phyloP scores from a whole-genome alignment of 228 moss, liverwort and hornwort species.

The Sphagnum fallax region DNA sequence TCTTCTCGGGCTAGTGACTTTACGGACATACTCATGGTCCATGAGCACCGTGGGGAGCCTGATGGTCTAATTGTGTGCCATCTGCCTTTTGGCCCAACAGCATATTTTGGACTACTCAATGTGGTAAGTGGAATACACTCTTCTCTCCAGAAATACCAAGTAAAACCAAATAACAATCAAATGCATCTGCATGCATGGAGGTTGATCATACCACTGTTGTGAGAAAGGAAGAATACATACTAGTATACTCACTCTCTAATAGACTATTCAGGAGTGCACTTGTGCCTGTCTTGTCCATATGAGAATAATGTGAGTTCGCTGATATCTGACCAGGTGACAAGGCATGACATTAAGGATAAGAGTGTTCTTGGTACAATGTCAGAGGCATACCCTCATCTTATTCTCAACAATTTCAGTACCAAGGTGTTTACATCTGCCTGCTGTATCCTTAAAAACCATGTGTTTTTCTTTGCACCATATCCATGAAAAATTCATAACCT shows the following conservation, averaged over 20 bases:
- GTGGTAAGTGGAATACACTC: constrained; percentile 46
- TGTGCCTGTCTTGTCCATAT: too few relatives aligned
- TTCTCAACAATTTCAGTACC: constrained; percentile 81
- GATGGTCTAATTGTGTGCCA: constrained; percentile 95
- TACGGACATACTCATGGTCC: constrained; percentile 89
- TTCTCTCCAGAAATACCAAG: neutral
- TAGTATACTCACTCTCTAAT: neutral
- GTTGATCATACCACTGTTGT: too few relatives aligned
- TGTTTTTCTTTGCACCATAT: too few relatives aligned
- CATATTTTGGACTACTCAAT: constrained; percentile 94
- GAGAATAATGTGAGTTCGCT: neutral
- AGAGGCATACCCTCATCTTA: constrained; percentile 92
- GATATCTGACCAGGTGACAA: constrained; percentile 45
- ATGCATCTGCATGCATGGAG: too few relatives aligned
- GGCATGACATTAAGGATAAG: constrained; percentile 95
- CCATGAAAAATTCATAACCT: too few relatives aligned
- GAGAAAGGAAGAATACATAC: too few relatives aligned
- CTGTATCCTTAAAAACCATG: too few relatives aligned
- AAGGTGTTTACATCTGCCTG: constrained; percentile 19
- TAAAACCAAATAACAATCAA: neutral
- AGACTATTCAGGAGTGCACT: too few relatives aligned
- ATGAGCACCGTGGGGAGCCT: constrained; percentile 95
- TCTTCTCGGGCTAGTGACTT: constrained; percentile 86
- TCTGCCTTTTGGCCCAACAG: constrained; percentile 92
- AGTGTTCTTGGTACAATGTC: constrained; percentile 82